Evolutionary conservation across 495 filamentous ascomycete genomes (phyloP).

Genomic region (Penicillium simplicissimum): DNA sequence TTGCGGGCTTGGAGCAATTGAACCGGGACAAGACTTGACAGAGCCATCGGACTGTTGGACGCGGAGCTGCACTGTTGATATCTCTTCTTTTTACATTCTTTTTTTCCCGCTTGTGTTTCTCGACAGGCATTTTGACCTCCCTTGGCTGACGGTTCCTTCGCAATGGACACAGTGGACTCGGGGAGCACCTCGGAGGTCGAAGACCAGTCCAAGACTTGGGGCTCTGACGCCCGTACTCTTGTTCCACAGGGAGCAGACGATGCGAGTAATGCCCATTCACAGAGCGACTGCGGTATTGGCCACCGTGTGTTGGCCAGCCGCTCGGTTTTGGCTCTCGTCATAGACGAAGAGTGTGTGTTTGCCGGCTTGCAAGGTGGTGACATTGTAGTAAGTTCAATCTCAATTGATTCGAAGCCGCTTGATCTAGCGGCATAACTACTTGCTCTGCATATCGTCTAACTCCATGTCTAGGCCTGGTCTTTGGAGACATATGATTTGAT

Average conservation of each 20-base stretch:
- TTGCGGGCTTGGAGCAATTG: not conserved
- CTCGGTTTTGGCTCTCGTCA: slow-evolving; percentile 49
- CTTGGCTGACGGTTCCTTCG: slow-evolving; percentile 16
- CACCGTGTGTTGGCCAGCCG: slow-evolving; percentile 49
- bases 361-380: slow-evolving; percentile 91
- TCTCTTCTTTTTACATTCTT: not conserved
- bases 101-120: not conserved
- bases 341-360: slow-evolving; percentile 53
- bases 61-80: not conserved
- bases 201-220: slow-evolving; percentile 43
- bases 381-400: slow-evolving; percentile 61
- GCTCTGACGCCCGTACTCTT: slow-evolving; percentile 35
- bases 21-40: not conserved
- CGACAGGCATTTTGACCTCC: not conserved
- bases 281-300: slow-evolving; percentile 44
- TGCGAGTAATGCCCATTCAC: slow-evolving; percentile 18
- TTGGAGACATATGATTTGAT: slow-evolving; percentile 81
- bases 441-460: slow-evolving; percentile 6
- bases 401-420: not conserved
- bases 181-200: slow-evolving; percentile 42
- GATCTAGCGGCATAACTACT: not conserved
- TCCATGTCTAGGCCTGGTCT: slow-evolving; percentile 66
- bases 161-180: slow-evolving; percentile 45
- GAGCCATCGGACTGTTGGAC: slow-evolving; percentile 3
- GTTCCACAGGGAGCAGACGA: slow-evolving; percentile 7